Conservation (phyloP, 1,284 basidiomycete genomes). For the Ustilago bromivora region DNA sequence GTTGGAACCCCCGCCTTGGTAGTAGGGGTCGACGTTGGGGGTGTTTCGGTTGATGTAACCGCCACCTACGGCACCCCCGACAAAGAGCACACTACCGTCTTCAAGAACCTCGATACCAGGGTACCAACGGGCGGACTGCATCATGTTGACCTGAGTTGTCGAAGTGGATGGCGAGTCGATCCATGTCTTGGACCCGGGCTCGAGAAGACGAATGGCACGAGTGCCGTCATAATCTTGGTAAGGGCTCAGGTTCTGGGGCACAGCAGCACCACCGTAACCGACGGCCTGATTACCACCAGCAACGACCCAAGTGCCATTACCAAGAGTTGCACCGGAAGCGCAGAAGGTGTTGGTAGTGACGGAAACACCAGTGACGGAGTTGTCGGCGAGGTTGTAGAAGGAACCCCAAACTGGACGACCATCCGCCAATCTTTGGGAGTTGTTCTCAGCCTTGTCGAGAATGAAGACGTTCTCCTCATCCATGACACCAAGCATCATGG, state of each 20-base stretch:
- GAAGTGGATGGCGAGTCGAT: conserved; percentile 52
- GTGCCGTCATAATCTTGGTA: conserved; percentile 67
- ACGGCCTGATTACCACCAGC: conserved; percentile 70
- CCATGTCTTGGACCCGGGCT: conserved; percentile 57
- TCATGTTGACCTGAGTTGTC: conserved; percentile 48
- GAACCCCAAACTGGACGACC: conserved; percentile 64
- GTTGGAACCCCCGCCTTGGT: conserved; percentile 44
- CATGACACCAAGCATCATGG: conserved; percentile 69
- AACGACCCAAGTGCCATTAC: conserved; percentile 70
- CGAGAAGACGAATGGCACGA: conserved; percentile 64
- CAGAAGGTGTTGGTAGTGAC: conserved; percentile 70
- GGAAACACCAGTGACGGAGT: conserved; percentile 57
- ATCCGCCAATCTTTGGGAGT: conserved; percentile 48
- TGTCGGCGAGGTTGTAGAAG: conserved; percentile 58
- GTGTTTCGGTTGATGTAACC: conserved; percentile 69
- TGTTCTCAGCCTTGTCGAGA: conserved; percentile 71
- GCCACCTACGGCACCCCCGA: conserved; percentile 64
- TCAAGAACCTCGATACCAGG: conserved; percentile 67
- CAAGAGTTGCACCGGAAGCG: conserved; percentile 68
- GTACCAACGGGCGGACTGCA: conserved; percentile 66
- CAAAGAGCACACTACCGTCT: conserved; percentile 64
- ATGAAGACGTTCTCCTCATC: conserved; percentile 69
- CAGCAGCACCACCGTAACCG: conserved; percentile 59
- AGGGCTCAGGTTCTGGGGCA: conserved; percentile 41
- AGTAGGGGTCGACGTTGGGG: conserved; percentile 61